A percentile compares a stretch with the other conserved stretches of the same genome.
phyloP scores from a whole-genome alignment of 768 basidiomycete genomes.

The Tephrocybe rancida region DNA sequence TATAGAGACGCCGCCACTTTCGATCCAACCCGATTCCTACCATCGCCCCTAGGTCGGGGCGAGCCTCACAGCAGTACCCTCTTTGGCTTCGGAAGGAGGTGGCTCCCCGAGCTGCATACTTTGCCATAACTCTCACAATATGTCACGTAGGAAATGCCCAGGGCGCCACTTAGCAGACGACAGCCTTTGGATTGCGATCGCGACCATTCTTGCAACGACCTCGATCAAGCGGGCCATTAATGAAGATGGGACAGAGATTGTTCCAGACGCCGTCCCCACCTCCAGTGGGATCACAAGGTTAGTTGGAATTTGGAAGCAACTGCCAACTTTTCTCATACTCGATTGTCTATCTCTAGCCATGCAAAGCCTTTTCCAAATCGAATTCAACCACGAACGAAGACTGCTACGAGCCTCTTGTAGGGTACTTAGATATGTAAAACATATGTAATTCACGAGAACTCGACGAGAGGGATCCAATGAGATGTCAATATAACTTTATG shows the following conservation, averaged over 20 bases:
- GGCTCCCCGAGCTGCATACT: neutral
- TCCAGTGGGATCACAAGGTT: neutral
- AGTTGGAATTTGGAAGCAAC: neutral
- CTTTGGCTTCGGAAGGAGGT: conserved; percentile 27
- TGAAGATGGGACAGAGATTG: neutral
- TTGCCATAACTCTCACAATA: neutral
- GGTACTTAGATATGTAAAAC: too few species aligned
- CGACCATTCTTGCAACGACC: neutral
- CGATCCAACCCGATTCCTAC: conserved; percentile 39
- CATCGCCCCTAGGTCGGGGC: conserved; percentile 11
- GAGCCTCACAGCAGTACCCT: conserved; percentile 5
- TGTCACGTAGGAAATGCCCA: neutral
- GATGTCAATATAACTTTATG: too few species aligned
- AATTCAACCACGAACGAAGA: neutral
- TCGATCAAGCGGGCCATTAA: neutral
- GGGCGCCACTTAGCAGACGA: conserved; percentile 1
- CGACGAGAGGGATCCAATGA: too few species aligned
- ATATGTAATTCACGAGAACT: too few species aligned
- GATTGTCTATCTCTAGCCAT: neutral
- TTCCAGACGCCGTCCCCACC: neutral
- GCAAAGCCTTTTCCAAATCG: neutral
- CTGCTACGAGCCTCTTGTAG: too few species aligned
- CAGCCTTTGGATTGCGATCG: conserved; percentile 1
- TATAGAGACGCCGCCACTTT: conserved; percentile 42
- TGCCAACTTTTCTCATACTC: too few species aligned